Percentiles rank a stretch among this genome's conserved stretches.
These are phyloP conservation scores for Sanguinoderma infundibulare DNA, from an alignment of 1,284 basidiomycete genomes.

Conservation along the genomic window DNA sequence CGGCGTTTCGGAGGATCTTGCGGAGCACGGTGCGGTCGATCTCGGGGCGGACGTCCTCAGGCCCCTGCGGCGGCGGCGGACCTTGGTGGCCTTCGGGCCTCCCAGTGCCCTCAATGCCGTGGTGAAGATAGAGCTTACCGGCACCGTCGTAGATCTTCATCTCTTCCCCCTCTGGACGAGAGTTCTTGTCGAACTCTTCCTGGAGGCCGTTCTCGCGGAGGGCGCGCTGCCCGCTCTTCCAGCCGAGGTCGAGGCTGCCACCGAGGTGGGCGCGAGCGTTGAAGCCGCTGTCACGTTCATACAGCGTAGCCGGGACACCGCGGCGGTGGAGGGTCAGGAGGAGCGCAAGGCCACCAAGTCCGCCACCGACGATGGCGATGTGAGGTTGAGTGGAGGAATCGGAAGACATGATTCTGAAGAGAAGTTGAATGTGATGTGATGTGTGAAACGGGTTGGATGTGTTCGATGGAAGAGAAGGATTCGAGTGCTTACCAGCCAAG, in stretches of 20 bases:
- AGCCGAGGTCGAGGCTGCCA: constrained; percentile 21
- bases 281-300: constrained; percentile 7
- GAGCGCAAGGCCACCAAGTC: constrained; percentile 4
- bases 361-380: constrained; percentile 10
- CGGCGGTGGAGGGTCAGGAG: constrained; percentile 4
- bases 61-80: neutral
- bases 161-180: constrained; percentile 17
- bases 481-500: too few relatives aligned
- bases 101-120: neutral
- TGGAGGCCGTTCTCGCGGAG: constrained; percentile 23
- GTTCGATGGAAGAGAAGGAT: neutral
- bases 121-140: constrained; percentile 1
- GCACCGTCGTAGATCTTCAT: constrained; percentile 6
- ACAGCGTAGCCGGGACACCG: constrained; percentile 1
- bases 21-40: too few relatives aligned
- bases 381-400: neutral
- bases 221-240: constrained; percentile 17
- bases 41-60: too few relatives aligned
- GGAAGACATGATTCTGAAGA: neutral
- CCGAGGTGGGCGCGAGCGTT: constrained; percentile 16
- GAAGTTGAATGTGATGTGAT: neutral
- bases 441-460: neutral
- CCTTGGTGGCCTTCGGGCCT: neutral
- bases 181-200: constrained; percentile 8
- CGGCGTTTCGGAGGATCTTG: too few relatives aligned